Evolutionary conservation across 352 stramenopile species (phyloP).

Genomic region (Aphanomyces euteiches): DNA sequence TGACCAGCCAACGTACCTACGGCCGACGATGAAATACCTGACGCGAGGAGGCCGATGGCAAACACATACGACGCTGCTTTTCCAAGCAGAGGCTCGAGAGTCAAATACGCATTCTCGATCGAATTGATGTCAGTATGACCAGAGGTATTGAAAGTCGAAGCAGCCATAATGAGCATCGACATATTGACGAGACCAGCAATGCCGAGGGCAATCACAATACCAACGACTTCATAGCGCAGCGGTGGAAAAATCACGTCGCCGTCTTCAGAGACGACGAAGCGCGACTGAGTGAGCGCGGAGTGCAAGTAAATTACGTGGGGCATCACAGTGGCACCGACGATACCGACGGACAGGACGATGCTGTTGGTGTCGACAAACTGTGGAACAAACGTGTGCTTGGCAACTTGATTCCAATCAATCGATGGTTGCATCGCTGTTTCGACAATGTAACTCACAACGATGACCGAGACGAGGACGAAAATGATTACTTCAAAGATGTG

Average conservation of each 20-base stretch:
- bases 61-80: constrained; percentile 35
- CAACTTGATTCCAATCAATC: constrained; percentile 5
- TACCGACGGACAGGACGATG: constrained; percentile 33
- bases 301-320: constrained; percentile 40
- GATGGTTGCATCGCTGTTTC: constrained; percentile 22
- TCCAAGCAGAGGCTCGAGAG: constrained; percentile 32
- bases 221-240: constrained; percentile 27
- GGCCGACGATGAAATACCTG: constrained; percentile 33
- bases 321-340: constrained; percentile 41
- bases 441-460: constrained; percentile 35
- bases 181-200: constrained; percentile 38
- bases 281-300: constrained; percentile 32
- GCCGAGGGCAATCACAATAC: constrained; percentile 31
- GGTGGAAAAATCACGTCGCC: constrained; percentile 21
- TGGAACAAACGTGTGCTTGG: constrained; percentile 22
- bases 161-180: constrained; percentile 40
- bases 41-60: constrained; percentile 34
- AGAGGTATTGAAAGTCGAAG: constrained; percentile 34
- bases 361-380: constrained; percentile 18
- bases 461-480: constrained; percentile 32
- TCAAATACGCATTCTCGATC: constrained; percentile 34
- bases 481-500: constrained; percentile 30
- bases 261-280: constrained; percentile 18
- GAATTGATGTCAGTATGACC: constrained; percentile 18
- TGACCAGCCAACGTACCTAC: constrained; percentile 37